Conservation (phyloP, 2,329 filamentous ascomycete genomes). For the Colletotrichum theobromicola region DNA sequence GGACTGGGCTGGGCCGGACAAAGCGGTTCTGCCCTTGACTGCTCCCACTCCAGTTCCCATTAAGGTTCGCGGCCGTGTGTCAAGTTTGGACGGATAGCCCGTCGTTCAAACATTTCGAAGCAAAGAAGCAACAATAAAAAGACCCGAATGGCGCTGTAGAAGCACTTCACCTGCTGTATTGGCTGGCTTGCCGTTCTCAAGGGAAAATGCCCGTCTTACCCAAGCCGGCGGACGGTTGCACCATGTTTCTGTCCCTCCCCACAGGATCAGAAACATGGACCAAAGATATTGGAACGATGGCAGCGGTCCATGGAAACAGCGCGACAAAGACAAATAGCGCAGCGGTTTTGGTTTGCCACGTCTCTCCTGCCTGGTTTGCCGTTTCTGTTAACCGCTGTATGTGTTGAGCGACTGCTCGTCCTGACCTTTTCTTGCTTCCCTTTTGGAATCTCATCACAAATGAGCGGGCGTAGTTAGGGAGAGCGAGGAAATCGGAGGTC, state of each 20-base stretch:
- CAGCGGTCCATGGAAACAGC: conserved; percentile 8
- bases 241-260: conserved; percentile 1
- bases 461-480: not conserved
- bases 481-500: conserved; percentile 14
- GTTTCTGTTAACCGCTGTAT: conserved; percentile 4
- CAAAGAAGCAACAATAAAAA: not conserved
- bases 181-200: not conserved
- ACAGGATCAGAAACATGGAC: not conserved
- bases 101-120: conserved; percentile 14
- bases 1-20: conserved; percentile 14
- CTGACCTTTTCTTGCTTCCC: not conserved
- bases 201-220: not conserved
- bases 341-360: conserved; percentile 5
- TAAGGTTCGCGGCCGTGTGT: conserved; percentile 20
- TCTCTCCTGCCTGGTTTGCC: not conserved
- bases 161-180: not conserved
- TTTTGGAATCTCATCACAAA: not conserved
- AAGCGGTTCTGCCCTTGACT: conserved; percentile 3
- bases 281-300: not conserved
- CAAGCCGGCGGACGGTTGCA: not conserved
- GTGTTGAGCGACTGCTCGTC: not conserved
- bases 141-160: not conserved
- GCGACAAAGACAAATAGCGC: conserved; percentile 8
- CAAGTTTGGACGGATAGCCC: conserved; percentile 21
- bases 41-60: not conserved